These are phyloP conservation scores for Pezizomycotina sp. DNA, from an alignment of 2,329 filamentous ascomycete genomes.

Conservation along the genomic window DNA sequence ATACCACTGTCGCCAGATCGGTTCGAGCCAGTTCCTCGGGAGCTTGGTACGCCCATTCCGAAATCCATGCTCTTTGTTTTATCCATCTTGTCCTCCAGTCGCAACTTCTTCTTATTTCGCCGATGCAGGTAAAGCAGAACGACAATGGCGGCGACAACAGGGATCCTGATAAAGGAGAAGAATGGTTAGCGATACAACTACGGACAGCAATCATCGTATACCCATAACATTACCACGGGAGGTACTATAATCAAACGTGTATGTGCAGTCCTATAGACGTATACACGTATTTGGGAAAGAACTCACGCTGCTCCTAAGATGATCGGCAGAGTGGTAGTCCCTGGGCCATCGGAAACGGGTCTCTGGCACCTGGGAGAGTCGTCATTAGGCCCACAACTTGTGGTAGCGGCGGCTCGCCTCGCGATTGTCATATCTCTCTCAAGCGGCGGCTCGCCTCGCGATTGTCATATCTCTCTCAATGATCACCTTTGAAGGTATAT, in stretches of 20 bases:
- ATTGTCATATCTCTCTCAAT: constrained; percentile 4
- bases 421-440: constrained; percentile 4
- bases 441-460: constrained; percentile 10
- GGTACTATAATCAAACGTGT: constrained; percentile 8
- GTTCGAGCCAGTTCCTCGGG: constrained; percentile 25
- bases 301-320: constrained; percentile 55
- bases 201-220: constrained; percentile 20
- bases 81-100: constrained; percentile 64
- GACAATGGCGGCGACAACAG: constrained; percentile 48
- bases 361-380: constrained; percentile 39
- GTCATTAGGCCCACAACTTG: constrained; percentile 30
- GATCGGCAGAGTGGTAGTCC: constrained; percentile 47
- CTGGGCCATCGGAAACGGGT: constrained; percentile 37
- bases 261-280: constrained; percentile 14
- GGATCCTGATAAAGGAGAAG: constrained; percentile 43
- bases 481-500: constrained; percentile 13
- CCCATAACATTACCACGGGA: constrained; percentile 13
- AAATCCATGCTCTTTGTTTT: constrained; percentile 88
- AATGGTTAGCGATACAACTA: background rate
- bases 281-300: constrained; percentile 10
- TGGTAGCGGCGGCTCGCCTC: constrained; percentile 20
- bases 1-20: constrained; percentile 38
- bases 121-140: constrained; percentile 65
- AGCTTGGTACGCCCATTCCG: constrained; percentile 46
- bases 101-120: constrained; percentile 53